Evolutionary conservation across 2,329 filamentous ascomycete species (phyloP).

Genomic region (Trichoderma sp.): DNA sequence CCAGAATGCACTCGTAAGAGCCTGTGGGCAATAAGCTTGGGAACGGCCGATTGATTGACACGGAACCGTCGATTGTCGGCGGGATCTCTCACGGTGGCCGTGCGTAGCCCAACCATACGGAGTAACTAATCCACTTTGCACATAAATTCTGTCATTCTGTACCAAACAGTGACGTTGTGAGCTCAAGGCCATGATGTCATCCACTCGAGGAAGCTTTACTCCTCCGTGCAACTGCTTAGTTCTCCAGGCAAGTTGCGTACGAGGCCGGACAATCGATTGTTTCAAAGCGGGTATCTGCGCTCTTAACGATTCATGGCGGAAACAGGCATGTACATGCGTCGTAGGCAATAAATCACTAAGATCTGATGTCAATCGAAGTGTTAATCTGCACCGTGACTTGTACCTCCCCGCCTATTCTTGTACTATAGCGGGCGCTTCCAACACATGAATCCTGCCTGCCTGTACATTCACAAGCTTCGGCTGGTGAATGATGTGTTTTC

Average conservation of each 20-base stretch:
- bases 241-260: neutral
- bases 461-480: neutral
- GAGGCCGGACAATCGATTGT: neutral
- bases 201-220: neutral
- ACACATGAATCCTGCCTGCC: neutral
- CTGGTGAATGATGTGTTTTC: neutral
- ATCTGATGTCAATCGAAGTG: neutral
- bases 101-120: neutral
- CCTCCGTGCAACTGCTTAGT: neutral
- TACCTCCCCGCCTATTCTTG: neutral
- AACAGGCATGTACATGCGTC: neutral
- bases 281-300: neutral
- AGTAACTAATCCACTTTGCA: neutral
- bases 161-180: neutral
- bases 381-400: neutral
- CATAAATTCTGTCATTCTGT: neutral
- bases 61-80: neutral
- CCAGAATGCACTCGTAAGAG: neutral
- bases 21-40: neutral
- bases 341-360: neutral
- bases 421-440: neutral
- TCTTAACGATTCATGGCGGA: neutral
- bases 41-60: neutral
- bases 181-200: conserved; percentile 17
- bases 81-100: neutral